phyloP scores from a whole-genome alignment of 352 stramenopile species.

The Halophytophthora batemanensis region DNA sequence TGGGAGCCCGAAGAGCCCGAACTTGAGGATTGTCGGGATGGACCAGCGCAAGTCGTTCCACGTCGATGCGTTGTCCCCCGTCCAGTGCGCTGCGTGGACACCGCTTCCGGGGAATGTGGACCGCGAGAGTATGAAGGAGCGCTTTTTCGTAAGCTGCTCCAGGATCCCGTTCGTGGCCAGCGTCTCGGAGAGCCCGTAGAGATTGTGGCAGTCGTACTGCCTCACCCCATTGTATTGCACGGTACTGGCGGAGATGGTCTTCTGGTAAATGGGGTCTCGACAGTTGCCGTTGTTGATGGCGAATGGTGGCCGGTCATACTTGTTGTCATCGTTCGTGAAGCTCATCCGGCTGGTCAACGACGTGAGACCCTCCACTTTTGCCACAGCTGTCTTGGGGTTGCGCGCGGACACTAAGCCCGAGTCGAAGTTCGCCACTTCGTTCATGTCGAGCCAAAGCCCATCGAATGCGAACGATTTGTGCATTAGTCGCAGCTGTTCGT shows the following conservation, averaged over 20 bases:
- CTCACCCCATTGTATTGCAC: conserved; percentile 48
- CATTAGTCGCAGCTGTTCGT: conserved; percentile 52
- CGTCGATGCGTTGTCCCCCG: conserved; percentile 70
- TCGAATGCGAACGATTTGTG: conserved; percentile 56
- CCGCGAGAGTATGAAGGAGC: conserved; percentile 68
- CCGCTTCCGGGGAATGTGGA: conserved; percentile 70
- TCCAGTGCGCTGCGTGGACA: conserved; percentile 68
- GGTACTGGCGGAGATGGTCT: conserved; percentile 56
- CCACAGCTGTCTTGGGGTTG: conserved; percentile 29
- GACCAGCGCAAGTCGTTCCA: conserved; percentile 79
- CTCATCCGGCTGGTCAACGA: conserved; percentile 45
- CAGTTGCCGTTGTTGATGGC: conserved; percentile 51
- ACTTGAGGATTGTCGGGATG: conserved; percentile 64
- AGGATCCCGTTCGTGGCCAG: conserved; percentile 57
- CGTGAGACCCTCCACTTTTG: conserved; percentile 26
- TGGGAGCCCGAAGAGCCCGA: conserved; percentile 74
- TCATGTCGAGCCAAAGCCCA: conserved; percentile 89
- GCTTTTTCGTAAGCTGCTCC: conserved; percentile 49
- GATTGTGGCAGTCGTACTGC: conserved; percentile 81
- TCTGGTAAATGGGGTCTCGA: conserved; percentile 44
- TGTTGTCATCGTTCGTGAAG: conserved; percentile 39
- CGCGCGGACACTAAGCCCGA: conserved; percentile 37
- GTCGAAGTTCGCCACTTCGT: conserved; percentile 82
- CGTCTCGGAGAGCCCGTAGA: conserved; percentile 77
- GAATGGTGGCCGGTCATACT: conserved; percentile 55